Evolutionary conservation across 495 filamentous ascomycete species (phyloP).

Genomic region (Trichocladium antarcticum): DNA sequence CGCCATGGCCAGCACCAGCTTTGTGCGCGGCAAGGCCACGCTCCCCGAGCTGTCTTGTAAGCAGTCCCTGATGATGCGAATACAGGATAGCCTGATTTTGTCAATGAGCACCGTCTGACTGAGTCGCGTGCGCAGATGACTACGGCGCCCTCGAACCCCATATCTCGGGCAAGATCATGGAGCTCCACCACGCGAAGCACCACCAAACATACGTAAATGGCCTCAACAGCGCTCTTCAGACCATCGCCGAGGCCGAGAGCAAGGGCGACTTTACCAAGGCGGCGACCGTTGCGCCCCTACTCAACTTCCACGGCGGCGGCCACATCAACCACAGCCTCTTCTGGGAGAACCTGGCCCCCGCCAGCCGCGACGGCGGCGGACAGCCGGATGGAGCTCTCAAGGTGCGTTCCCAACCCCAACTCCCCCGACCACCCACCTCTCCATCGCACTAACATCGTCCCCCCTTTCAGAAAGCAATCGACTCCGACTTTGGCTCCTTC

Average conservation of each 20-base stretch:
- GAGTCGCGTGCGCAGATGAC: constrained; percentile 45
- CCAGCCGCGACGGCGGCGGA: constrained; percentile 57
- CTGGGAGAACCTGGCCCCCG: constrained; percentile 94
- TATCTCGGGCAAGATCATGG: constrained; percentile 97
- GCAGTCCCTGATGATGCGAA: too few species aligned
- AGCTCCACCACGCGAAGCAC: constrained; percentile 73
- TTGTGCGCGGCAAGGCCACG: constrained; percentile 77
- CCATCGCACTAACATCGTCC: too few species aligned
- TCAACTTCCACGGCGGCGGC: constrained; percentile 97
- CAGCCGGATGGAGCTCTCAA: constrained; percentile 49
- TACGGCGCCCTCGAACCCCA: constrained; percentile 87
- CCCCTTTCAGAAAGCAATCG: constrained; percentile 49
- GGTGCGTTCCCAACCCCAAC: constrained; percentile 13
- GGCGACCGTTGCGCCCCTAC: constrained; percentile 69
- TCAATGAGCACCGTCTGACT: background rate
- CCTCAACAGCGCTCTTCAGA: constrained; percentile 53
- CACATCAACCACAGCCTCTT: constrained; percentile 93
- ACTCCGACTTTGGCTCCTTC: constrained; percentile 66
- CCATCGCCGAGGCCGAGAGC: constrained; percentile 47
- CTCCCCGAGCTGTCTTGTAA: constrained; percentile 89
- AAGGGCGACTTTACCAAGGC: constrained; percentile 53
- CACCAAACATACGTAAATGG: constrained; percentile 71
- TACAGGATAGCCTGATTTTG: too few species aligned
- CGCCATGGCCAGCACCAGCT: constrained; percentile 57
- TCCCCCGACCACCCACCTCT: too few species aligned